Evolutionary conservation across 2,329 filamentous ascomycete genomes (phyloP), one percentile per base, ranked within the genome.

Genomic region (Lecanoromycetidae sp.): DNA sequence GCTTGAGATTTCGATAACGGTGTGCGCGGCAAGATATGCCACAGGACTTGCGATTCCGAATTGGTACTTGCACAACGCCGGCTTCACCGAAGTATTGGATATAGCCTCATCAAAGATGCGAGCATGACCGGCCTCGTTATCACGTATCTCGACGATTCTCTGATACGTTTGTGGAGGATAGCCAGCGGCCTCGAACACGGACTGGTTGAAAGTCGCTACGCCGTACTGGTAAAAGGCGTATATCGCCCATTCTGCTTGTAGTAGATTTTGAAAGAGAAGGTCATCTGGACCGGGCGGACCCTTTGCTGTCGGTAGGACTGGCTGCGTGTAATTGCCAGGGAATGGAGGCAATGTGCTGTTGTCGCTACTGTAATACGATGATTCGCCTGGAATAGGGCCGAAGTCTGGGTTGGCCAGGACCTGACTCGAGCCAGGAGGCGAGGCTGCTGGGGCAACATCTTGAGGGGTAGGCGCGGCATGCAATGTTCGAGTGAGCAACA

Each of bases 101-200:
- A 70, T 70, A 29, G 62, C 57, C 47, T 65, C 62, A 49, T 69
- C 66, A 55, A 71, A 70, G 47, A 69, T 66, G 22, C 63, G 59
- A 13, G 69, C 54, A 49, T 70, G 66, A 3, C 67, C 67, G 15
- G 67, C 67, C 55, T 71, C 68, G 35, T 69, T 70, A 51, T 71
- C 63, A 5, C 67, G 61, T 44, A 70, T 70, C 49, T 69, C 61
- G 48, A 53, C 50, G 33, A 67, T 58, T 4, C 63, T 60, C 15
- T 61, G 57, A 47, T 66, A 67, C 25, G 68, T 70, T 4, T 54
- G 64, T 38, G 67, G 64, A 5, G 64, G 63, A 23, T 64, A 55
- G 5, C 63, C 63, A 9, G 61, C 40, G 1, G 54, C 48, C 0
- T 57, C 61, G 51, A 70, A 69, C 8, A 56, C 50, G 2, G 57